Percentiles rank a stretch among this genome's conserved stretches.
phyloP scores from a whole-genome alignment of 73 alveolate genomes.

The Tetrahymena malaccensis region DNA sequence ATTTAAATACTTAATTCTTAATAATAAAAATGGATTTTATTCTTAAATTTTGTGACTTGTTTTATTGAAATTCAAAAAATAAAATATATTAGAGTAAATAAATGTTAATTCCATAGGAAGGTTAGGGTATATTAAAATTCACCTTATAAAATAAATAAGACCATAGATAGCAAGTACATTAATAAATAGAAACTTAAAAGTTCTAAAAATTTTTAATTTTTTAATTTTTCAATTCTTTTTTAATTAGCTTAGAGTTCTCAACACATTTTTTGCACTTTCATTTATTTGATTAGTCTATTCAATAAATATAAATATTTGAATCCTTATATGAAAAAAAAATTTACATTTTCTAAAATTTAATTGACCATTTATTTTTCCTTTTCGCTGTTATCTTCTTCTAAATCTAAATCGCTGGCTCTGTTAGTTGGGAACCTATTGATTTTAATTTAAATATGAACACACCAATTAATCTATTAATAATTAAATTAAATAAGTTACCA shows the following conservation, averaged over 20 bases:
- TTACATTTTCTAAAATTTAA: neutral
- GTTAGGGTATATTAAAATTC: no score
- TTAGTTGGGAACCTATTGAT: constrained; percentile 15
- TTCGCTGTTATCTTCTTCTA: constrained; percentile 12
- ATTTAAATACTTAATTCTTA: no score
- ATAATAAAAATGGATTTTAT: no score
- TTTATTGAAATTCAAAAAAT: no score
- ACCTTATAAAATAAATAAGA: no score
- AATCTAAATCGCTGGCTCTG: constrained; percentile 33
- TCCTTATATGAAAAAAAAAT: no score
- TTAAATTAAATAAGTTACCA: neutral
- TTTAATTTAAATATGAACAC: neutral
- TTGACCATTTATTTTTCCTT: neutral
- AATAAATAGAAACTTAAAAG: neutral
- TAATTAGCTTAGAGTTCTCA: neutral
- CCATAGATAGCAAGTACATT: neutral
- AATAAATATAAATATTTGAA: neutral
- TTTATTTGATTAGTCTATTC: neutral
- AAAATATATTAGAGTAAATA: no score
- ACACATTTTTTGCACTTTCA: neutral
- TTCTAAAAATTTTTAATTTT: neutral
- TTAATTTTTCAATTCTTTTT: neutral
- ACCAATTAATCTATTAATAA: no score
- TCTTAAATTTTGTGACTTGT: no score
- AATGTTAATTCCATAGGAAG: no score